Evolutionary conservation across 441 rosid genomes (phyloP).

Genomic region (Populus hybrid): DNA sequence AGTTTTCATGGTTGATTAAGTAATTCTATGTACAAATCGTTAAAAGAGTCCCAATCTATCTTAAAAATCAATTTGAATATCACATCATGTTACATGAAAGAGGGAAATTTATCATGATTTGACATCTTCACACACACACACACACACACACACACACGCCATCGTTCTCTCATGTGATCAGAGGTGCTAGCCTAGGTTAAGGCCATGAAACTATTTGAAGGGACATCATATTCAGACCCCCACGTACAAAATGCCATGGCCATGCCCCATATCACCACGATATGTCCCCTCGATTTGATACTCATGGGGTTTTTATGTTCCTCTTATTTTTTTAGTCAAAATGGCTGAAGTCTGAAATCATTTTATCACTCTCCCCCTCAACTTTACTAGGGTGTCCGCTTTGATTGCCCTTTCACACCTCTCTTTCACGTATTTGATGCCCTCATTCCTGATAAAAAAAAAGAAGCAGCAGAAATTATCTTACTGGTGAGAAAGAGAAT

Average conservation of each 20-base stretch:
- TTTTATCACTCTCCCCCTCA: background rate
- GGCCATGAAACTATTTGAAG: constrained; percentile 9
- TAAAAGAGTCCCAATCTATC: too few relatives aligned
- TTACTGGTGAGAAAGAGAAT: background rate
- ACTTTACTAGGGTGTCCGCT: constrained; percentile 12
- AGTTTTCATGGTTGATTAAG: too few relatives aligned
- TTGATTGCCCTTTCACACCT: background rate
- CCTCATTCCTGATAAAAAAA: background rate
- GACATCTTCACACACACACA: background rate
- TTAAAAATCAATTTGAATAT: too few relatives aligned
- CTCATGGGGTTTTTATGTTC: constrained; percentile 35
- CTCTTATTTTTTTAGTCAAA: background rate
- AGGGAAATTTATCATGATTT: background rate
- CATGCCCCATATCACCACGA: background rate
- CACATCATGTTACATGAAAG: too few relatives aligned
- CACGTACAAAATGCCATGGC: background rate
- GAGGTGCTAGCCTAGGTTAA: constrained; percentile 3
- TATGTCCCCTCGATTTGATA: constrained; percentile 38
- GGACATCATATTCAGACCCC: constrained; percentile 13
- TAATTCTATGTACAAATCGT: too few relatives aligned
- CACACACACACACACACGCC: too few relatives aligned
- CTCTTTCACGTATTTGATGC: too few relatives aligned
- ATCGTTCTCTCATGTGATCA: constrained; percentile 9
- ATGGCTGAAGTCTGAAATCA: background rate
- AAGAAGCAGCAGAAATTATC: background rate